Percentiles rank a stretch among this genome's conserved stretches.
Conservation (phyloP, 108 stramenopile species). For the Nitzschia inconspicua region DNA sequence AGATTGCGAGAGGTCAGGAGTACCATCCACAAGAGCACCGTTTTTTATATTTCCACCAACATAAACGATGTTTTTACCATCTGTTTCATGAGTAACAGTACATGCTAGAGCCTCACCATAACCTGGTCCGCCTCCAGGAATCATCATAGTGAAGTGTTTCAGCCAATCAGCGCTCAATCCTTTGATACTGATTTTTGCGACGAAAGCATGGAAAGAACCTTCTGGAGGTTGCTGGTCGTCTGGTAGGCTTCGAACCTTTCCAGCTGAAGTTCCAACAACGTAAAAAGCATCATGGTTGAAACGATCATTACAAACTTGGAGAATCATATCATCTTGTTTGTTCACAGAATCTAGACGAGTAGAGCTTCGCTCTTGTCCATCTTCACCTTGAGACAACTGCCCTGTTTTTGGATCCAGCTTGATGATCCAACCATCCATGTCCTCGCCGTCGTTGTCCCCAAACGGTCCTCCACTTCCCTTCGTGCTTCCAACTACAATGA, state of each 20-base stretch:
- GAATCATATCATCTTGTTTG: constrained; percentile 28
- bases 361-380: background rate
- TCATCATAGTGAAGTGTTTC: constrained; percentile 21
- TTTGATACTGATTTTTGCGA: constrained; percentile 23
- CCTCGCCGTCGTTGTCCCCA: constrained; percentile 14
- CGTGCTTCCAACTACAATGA: constrained; percentile 44
- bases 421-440: constrained; percentile 44
- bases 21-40: constrained; percentile 14
- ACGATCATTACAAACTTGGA: constrained; percentile 25
- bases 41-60: constrained; percentile 20
- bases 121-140: background rate
- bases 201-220: constrained; percentile 14
- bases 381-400: background rate
- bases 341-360: constrained; percentile 26
- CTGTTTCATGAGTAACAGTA: constrained; percentile 7
- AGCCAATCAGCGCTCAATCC: constrained; percentile 15
- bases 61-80: constrained; percentile 18
- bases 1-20: background rate
- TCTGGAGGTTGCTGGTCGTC: constrained; percentile 19
- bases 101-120: constrained; percentile 17
- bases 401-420: constrained; percentile 31
- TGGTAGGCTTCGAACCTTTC: constrained; percentile 8
- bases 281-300: constrained; percentile 28
- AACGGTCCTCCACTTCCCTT: constrained; percentile 17
- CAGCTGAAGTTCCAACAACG: constrained; percentile 34